These are phyloP conservation scores for Choanephora cucurbitarum DNA, from an alignment of 371 early-diverging fungal genomes.

Conservation along the genomic window DNA sequence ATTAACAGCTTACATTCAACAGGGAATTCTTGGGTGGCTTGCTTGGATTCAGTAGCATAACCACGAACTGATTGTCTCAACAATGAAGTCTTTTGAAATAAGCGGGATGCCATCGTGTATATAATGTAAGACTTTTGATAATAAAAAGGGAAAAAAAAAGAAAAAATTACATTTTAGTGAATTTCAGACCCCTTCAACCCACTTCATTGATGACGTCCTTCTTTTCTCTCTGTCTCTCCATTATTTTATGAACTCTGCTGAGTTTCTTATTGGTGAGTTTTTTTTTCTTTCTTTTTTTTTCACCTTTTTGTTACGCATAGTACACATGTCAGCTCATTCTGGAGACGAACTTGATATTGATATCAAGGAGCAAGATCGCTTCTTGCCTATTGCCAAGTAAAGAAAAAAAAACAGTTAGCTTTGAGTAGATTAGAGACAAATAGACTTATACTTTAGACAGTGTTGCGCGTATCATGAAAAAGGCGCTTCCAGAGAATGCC, in stretches of 20 bases:
- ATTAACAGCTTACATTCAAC: constrained; percentile 19
- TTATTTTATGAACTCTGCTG: neutral
- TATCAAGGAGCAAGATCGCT: constrained; percentile 95
- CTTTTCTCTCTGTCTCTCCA: neutral
- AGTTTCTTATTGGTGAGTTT: neutral
- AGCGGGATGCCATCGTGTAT: constrained; percentile 27
- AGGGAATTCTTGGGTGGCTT: constrained; percentile 23
- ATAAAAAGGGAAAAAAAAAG: neutral
- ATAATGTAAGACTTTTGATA: constrained; percentile 14
- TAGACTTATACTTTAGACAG: constrained; percentile 40
- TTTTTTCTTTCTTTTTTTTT: constrained; percentile 8
- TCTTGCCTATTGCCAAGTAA: constrained; percentile 87
- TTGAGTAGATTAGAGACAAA: neutral
- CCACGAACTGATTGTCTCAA: constrained; percentile 22
- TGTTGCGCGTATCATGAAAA: constrained; percentile 99
- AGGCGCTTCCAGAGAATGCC: constrained; percentile 95
- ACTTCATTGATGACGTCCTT: too few species aligned
- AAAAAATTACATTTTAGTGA: too few species aligned
- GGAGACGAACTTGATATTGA: constrained; percentile 72
- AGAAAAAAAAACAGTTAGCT: neutral
- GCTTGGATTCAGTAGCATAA: constrained; percentile 26
- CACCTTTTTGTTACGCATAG: constrained; percentile 2
- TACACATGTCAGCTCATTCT: constrained; percentile 38
- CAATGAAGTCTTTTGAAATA: constrained; percentile 17
- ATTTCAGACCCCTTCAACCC: neutral